Evolutionary conservation across 2,329 filamentous ascomycete species (phyloP).

Genomic region (Fusarium siculi): DNA sequence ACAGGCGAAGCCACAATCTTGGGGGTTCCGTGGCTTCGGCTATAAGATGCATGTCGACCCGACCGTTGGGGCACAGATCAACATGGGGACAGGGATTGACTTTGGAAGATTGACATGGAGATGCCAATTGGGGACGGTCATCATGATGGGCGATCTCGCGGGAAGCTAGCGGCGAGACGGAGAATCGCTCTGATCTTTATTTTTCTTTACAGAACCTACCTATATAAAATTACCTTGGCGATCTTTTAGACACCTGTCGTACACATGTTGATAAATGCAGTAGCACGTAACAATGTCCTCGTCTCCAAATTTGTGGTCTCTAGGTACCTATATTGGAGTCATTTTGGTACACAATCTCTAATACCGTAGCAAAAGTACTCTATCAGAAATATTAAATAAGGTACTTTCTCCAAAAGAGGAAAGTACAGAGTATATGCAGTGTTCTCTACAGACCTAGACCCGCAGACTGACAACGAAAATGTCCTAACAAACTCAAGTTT

Average conservation of each 20-base stretch:
- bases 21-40: constrained; percentile 41
- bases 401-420: not conserved
- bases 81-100: constrained; percentile 34
- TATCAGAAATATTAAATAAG: not conserved
- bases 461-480: not conserved
- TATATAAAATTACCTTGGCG: not conserved
- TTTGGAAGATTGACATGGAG: constrained; percentile 25
- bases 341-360: not conserved
- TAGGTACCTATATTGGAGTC: not conserved
- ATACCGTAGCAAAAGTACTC: not conserved
- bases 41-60: constrained; percentile 34
- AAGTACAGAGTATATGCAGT: not conserved
- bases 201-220: not conserved
- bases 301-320: not conserved
- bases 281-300: not conserved
- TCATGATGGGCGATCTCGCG: constrained; percentile 16
- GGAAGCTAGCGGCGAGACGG: constrained; percentile 35
- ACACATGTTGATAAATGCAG: not conserved
- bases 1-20: constrained; percentile 11
- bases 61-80: constrained; percentile 40
- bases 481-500: constrained; percentile 11
- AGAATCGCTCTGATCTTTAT: constrained; percentile 2
- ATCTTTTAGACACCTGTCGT: not conserved
- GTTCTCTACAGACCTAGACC: not conserved
- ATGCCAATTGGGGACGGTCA: constrained; percentile 22